Base-by-base conservation (phyloP, 257 asterid species). In the Rubia yunnanensis region DNA sequence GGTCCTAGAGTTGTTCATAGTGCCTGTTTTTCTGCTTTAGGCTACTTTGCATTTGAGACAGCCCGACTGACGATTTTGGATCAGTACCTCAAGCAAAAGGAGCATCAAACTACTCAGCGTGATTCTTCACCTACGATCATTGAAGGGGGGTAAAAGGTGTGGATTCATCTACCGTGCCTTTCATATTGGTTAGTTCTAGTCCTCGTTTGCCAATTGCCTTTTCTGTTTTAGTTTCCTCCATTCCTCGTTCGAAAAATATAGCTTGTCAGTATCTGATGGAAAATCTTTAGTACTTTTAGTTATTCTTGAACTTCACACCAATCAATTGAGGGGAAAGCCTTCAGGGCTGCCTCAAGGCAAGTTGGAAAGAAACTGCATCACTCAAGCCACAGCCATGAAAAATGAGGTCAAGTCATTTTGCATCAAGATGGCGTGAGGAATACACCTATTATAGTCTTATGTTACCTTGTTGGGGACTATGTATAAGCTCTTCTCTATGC, bases 1-100 rank as follows among this genome's bases (percentile, higher is more conserved):
- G 96, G 97, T 58, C 97, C 97, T 59, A 83, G 99, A 66, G 95
- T 92, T 22, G 84, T 89, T 71, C 84, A 90, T 59, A 90, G 99
- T 71, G 94, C 97, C 1, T 86, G 95, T 72, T 89, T 92, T 76
- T 90, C 99, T 5, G 99, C 99, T 69, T 73, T 92, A 23, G 99
- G 99, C 24, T 92, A 90, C 84, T 92, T 86, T 56, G 97, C 99
- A 0, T 92, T 92, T 70, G 99, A 92, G 84, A 92, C 97, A 0
- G 96, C 99, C 41, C 78, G 96, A 49, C 88, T 92, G 34, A 83
- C 92, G 10, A 82, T 92, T 63, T 74, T 92, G 88, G 71, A 87
- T 54, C 78, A 80, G 79, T 88, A 89, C 63, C 65, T 92, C 61
- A 81, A 57, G 80, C 79, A 66, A 20, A 92, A 87, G 82, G 95